Evolutionary conservation across 192 early-diverging fungal genomes (phyloP).

Genomic region (Physocladia obscura): DNA sequence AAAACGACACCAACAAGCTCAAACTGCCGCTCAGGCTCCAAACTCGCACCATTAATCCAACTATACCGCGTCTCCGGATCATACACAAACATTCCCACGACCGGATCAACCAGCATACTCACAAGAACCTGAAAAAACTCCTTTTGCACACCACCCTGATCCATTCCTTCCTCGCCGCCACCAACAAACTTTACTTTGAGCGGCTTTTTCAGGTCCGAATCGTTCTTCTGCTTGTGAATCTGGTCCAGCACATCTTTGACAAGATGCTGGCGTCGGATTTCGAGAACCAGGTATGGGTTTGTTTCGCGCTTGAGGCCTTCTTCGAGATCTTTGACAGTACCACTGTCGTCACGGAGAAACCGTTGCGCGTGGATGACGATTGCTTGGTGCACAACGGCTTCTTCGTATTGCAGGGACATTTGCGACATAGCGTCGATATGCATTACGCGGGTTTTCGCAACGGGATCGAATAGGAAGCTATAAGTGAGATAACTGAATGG

Average conservation of each 20-base stretch:
- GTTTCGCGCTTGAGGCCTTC: slow-evolving; percentile 56
- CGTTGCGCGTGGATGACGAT: slow-evolving; percentile 73
- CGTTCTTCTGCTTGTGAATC: slow-evolving; percentile 53
- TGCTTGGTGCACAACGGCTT: slow-evolving; percentile 79
- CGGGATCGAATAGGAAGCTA: slow-evolving; percentile 69
- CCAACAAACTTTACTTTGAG: slow-evolving; percentile 83
- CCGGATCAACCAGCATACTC: slow-evolving; percentile 67
- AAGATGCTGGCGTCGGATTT: slow-evolving; percentile 66
- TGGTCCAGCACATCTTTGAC: slow-evolving; percentile 79
- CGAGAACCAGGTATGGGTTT: slow-evolving; percentile 80
- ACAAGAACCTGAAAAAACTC: slow-evolving; percentile 87
- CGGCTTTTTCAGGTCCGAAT: slow-evolving; percentile 72
- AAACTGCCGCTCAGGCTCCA: slow-evolving; percentile 60
- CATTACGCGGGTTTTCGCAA: slow-evolving; percentile 68
- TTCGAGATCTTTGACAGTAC: slow-evolving; percentile 45
- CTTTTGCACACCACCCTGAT: slow-evolving; percentile 95
- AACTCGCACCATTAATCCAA: slow-evolving; percentile 74
- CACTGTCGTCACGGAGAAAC: slow-evolving; percentile 57
- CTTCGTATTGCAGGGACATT: slow-evolving; percentile 77
- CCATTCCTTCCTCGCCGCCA: slow-evolving; percentile 89
- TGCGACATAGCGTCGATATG: slow-evolving; percentile 75
- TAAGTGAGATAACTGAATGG: slow-evolving; percentile 72
- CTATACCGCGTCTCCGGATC: slow-evolving; percentile 62
- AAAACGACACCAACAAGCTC: slow-evolving; percentile 86
- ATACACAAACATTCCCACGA: slow-evolving; percentile 75